Conservation (phyloP, 2,329 filamentous ascomycete species). For the Cladosporium sp. region DNA sequence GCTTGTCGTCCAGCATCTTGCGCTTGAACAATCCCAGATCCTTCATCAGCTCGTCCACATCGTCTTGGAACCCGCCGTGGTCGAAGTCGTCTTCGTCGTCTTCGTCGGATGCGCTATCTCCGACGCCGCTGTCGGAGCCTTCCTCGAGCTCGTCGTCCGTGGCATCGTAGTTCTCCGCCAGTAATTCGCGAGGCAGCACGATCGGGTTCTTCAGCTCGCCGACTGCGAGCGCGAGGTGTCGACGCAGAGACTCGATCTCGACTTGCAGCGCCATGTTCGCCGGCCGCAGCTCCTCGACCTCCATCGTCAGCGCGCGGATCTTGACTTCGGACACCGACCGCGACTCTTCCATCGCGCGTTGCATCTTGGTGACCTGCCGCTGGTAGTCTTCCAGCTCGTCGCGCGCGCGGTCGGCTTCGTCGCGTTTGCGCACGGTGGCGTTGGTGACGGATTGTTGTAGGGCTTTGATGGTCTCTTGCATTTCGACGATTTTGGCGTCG, state of each 20-base stretch:
- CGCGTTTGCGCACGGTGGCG: constrained; percentile 67
- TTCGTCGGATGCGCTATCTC: constrained; percentile 45
- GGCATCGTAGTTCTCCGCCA: constrained; percentile 36
- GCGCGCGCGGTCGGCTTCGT: constrained; percentile 70
- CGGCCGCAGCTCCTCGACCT: constrained; percentile 52
- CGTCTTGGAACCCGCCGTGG: constrained; percentile 63
- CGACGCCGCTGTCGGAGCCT: constrained; percentile 62
- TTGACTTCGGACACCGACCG: constrained; percentile 89
- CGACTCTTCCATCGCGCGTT: constrained; percentile 93
- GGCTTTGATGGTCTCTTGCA: constrained; percentile 89
- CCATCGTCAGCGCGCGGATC: constrained; percentile 73
- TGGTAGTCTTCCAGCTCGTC: constrained; percentile 94
- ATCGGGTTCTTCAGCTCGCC: constrained; percentile 91
- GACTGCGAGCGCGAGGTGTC: constrained; percentile 85
- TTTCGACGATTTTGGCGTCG: constrained; percentile 88
- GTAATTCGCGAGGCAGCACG: constrained; percentile 53
- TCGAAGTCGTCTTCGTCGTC: constrained; percentile 54
- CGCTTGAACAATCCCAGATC: constrained; percentile 79
- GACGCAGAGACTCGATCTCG: constrained; percentile 82
- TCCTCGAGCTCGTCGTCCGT: constrained; percentile 53
- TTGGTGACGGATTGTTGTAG: constrained; percentile 73
- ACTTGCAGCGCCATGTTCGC: constrained; percentile 59
- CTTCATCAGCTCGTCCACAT: constrained; percentile 79
- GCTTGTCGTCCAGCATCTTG: constrained; percentile 83
- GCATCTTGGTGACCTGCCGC: constrained; percentile 83